Conservation (phyloP, 257 asterid species). For the Fraxinus cuspidata region DNA sequence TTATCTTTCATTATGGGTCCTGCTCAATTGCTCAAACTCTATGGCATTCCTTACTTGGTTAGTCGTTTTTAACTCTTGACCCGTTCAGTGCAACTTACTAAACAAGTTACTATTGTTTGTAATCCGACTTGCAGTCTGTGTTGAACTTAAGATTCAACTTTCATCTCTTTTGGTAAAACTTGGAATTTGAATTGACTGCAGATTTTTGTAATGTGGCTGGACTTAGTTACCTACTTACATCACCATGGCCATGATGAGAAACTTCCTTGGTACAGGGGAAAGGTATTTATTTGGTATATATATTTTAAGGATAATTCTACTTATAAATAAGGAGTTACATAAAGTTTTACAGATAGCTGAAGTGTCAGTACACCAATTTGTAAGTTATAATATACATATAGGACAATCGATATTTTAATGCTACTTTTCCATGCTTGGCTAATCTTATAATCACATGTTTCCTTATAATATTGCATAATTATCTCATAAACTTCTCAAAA, state of each 20-base stretch:
- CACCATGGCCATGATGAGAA: conserved; percentile 61
- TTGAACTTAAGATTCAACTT: neutral
- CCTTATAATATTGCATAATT: neutral
- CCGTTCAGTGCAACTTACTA: neutral
- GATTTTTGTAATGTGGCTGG: conserved; percentile 61
- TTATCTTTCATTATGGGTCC: conserved; percentile 80
- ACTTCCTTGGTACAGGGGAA: conserved; percentile 60
- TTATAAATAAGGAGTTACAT: too few relatives aligned
- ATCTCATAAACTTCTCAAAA: neutral
- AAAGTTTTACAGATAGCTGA: too few relatives aligned
- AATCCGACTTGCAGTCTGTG: neutral
- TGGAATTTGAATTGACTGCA: conserved; percentile 30
- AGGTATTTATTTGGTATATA: conserved; percentile 31
- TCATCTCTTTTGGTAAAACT: conserved; percentile 2
- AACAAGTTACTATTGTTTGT: neutral
- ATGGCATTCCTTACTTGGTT: conserved; percentile 83
- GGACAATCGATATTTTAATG: too few relatives aligned
- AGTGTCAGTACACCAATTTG: too few relatives aligned
- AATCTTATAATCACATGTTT: neutral
- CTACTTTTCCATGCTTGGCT: neutral
- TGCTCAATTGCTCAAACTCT: conserved; percentile 73
- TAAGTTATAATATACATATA: too few relatives aligned
- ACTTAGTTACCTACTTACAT: conserved; percentile 55
- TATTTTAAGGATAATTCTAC: too few relatives aligned
- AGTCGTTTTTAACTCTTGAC: conserved; percentile 24